Conservation (phyloP, 495 filamentous ascomycete species). For the Aspergillus asperescens region DNA sequence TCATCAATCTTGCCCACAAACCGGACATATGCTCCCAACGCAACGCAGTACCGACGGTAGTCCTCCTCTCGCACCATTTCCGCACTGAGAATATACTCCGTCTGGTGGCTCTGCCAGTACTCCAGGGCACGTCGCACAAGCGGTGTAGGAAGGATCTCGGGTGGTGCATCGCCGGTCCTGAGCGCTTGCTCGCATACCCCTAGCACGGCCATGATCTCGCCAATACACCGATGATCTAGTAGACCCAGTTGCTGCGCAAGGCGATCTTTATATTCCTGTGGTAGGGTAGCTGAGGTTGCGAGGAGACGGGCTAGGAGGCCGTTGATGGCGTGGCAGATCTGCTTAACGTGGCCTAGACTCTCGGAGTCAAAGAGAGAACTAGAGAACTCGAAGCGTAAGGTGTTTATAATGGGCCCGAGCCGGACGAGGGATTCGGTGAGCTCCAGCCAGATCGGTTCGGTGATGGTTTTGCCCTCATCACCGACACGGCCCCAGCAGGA, state of each 20-base stretch:
- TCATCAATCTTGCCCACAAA: constrained; percentile 37
- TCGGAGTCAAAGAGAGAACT: constrained; percentile 38
- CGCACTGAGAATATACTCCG: constrained; percentile 17
- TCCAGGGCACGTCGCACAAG: constrained; percentile 33
- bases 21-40: constrained; percentile 33
- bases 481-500: constrained; percentile 32
- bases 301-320: constrained; percentile 33
- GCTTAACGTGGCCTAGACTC: constrained; percentile 29
- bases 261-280: constrained; percentile 25
- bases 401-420: constrained; percentile 29
- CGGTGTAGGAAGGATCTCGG: constrained; percentile 39
- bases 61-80: constrained; percentile 34
- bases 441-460: constrained; percentile 33
- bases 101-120: constrained; percentile 22
- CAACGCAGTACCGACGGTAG: constrained; percentile 39
- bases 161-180: constrained; percentile 38
- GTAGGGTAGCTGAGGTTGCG: constrained; percentile 30
- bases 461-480: constrained; percentile 23
- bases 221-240: constrained; percentile 35
- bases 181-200: constrained; percentile 37
- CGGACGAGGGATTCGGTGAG: constrained; percentile 27
- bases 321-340: constrained; percentile 35
- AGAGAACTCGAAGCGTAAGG: constrained; percentile 39
- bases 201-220: constrained; percentile 41
- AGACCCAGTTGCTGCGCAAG: constrained; percentile 30